Base-by-base conservation (phyloP, 2,329 filamentous ascomycete genomes). In the Diplodia scrobiculata region DNA sequence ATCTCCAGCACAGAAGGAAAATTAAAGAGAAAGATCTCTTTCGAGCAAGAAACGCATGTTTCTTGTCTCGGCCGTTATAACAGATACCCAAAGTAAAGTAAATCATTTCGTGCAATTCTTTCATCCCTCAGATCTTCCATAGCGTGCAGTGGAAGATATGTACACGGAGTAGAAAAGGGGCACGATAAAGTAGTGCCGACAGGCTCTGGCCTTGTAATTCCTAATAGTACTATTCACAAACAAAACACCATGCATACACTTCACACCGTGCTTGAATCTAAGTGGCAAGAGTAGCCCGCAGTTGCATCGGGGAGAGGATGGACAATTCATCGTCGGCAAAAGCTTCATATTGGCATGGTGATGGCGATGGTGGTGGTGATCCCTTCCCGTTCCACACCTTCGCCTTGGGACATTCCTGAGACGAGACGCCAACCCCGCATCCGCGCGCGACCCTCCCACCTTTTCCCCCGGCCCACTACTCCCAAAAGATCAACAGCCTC, bases 81-180 rank as follows among this genome's bases (percentile, higher is more conserved):
- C 52, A 38, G 52, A 54, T 54, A 54, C 52, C 52, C 52, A 36
- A 54, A 34, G 17, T 36, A 36, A 54, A 34, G 17, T 36, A 54
- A 54, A 54, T 36, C 52, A 36, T 45, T 45, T 45, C n/a, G n/a
- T 19, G 41, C 17, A n/a, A 45, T 19, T 45, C 17, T 45, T 19
- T 19, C 5, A 9, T 45, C 7, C 36, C 9, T 3, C 41, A 9
- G 19, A 2, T 9, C 6, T 32, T 9, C 9, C n/a, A 45, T 7
- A 19, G 2, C n/a, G n/a, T 45, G 38, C 10, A 36, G 38, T 19
- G 38, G 38, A 45, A 45, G 7, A 45, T 7, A 45, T 45, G 41
- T 45, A 45, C n/a, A 19, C 17, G n/a, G 11, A 19, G 41, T 45
- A 45, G 41, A 9, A 45, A 19, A 19, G 17, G 41, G 41, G 41